Base-by-base conservation (phyloP, 805 yeast species). In the Candida vartiovaarae region DNA sequence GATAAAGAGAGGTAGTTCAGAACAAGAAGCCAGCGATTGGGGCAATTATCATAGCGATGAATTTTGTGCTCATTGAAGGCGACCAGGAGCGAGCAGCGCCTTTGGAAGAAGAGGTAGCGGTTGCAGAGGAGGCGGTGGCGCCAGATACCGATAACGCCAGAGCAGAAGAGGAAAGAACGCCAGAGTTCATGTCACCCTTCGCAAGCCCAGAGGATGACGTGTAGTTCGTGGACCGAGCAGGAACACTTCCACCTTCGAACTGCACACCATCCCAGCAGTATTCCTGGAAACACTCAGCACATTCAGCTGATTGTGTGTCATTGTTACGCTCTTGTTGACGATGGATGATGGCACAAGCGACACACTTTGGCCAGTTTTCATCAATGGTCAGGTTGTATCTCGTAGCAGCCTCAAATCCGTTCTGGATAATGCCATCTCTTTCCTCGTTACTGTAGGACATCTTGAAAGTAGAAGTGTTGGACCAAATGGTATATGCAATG, bases 311-410 rank as follows among this genome's bases (percentile, higher is more conserved):
- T 46, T 83, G 82, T 15, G 74, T 69, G 32, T 70, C 63, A 28
- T 80, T 78, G 33, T 71, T 63, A 58, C 89, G 72, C 64, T 86
- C 93, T 57, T 82, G 80, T 35, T 82, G 76, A 61, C 95, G 78
- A 66, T 86, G 82, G 46, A 86, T 70, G 41, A 87, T 74, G 11
- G 95, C 95, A 70, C 96, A 87, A 3, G 84, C 84, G 41, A 87
- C 73, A 68, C 96, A 87, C 4, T 66, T 59, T 51, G 31, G 39
- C 39, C 39, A 36, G 27, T 38, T 20, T 5, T n/a, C 23, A 24
- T 84, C 95, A 25, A 80, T 57, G 10, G 95, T 82, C 34, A 78
- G 20, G 61, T 85, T 86, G 45, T 72, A 69, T 57, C 83, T 74
- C 1, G 90, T 70, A 10, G 82, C 76, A 23, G 76, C 70, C 53